Base-by-base conservation (phyloP, 176 grass and related monocot species). In the Panicum miliaceum region DNA sequence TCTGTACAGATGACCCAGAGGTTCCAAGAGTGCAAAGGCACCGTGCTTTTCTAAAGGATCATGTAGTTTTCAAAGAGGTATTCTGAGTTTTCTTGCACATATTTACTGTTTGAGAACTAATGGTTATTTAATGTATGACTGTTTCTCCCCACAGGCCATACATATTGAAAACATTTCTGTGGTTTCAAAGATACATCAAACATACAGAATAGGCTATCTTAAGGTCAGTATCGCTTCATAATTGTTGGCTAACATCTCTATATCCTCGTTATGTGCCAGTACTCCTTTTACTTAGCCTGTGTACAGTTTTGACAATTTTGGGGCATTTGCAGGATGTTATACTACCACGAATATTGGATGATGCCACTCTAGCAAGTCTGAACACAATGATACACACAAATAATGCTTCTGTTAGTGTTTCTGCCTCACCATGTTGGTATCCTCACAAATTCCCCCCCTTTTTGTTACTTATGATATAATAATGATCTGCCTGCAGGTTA, bases 61-160 rank as follows among this genome's bases (percentile, higher is more conserved):
- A 99, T 94, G 93, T 99, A 77, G 84, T 99, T 94, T 99, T 91
- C 60, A 99, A 92, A 88, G 93, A 99, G 97, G 97, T 99, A 85
- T 47, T 68, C 56, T 82, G 72, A 83, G 73, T 68, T 71, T 73
- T 56, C 12, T 73, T 85, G 56, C 48, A 71, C 58, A 69, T 89
- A 51, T 74, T 84, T 48, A 48, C 60, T 73, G 29, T 41, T 58
- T 12, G 15, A 19, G 41, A 64, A 63, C 22, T 76, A 84, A 81
- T 66, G 78, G 38, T 63, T 43, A 58, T 75, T 79, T 80, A 85
- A 67, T 36, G 26, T 58, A 71, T 66, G 81, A 53, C 20, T 73
- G 86, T 92, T 71, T 80, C 50, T 47, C 81, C 19, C 81, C 73
- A 26, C 85, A 99, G 97, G 93, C 97, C 27, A 91, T 99, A 73